Evolutionary conservation across 1,139 yeast species (phyloP), one percentile per base, ranked within the genome.

Genomic region (Sugiyamaella paludigena): DNA sequence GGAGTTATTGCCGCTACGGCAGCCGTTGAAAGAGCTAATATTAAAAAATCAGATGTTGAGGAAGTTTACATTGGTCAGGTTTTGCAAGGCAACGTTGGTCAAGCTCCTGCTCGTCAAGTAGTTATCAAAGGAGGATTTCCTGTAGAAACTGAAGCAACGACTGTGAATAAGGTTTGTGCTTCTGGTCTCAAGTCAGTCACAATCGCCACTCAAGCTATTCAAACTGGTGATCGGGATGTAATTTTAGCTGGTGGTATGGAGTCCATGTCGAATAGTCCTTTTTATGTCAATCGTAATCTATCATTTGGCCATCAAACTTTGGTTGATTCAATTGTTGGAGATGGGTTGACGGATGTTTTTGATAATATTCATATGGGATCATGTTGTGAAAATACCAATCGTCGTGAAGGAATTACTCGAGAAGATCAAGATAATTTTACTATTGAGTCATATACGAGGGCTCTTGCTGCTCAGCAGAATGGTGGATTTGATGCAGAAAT

Each of bases 51-150:
- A 47, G 70, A 70, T 41, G 79, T 80, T 41, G 81, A 78, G 51
- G 83, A 79, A 62, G 72, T 78, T 47, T 68, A 75, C 51, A 75
- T 79, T 58, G 84, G 84, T 42, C 78, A 81, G 51, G 84, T 78
- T 27, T 70, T 80, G 54, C 82, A 78, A 63, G 84, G 80, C 51
- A 74, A 75, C 59, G 72, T 76, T 24, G 84, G 84, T 54, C 84
- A 80, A 63, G 79, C 82, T 39, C 84, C 84, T 24, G 84, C 84
- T 34, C 74, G 84, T 63, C 84, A 80, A 66, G 84, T 78, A 40
- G 81, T 79, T 30, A 69, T 79, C 60, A 77, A 75, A 58, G 80
- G 83, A 6, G 84, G 84, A 3, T 69, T 80, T 53, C 75, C 82
- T 11, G 76, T 75, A 47, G 53, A 70, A 12, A 71, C 77, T 45